Conservation (phyloP, 805 yeast species). For the Maudiozyma barnettii region DNA sequence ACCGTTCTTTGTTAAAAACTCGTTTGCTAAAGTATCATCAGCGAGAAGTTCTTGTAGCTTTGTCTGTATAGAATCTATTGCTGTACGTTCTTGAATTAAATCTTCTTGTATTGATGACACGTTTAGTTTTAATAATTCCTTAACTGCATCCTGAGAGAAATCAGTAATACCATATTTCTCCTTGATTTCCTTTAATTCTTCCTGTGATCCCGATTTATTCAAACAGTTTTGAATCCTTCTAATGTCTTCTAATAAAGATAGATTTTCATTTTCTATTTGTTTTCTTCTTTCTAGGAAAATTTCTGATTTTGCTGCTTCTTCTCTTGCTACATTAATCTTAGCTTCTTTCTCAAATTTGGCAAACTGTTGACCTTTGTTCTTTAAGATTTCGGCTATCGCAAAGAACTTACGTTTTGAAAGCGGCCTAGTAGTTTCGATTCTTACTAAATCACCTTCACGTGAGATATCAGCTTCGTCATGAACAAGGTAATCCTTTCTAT, state of each 20-base stretch:
- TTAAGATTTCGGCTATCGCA: constrained; percentile 86
- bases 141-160: constrained; percentile 38
- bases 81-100: constrained; percentile 19
- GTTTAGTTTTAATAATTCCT: constrained; percentile 33
- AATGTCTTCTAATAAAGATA: constrained; percentile 24
- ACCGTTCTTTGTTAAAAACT: constrained; percentile 29
- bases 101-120: constrained; percentile 24
- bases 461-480: constrained; percentile 91
- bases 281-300: constrained; percentile 46
- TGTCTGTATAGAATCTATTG: constrained; percentile 31
- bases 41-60: constrained; percentile 30
- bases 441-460: constrained; percentile 90
- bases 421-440: constrained; percentile 85
- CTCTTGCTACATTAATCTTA: constrained; percentile 51
- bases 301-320: constrained; percentile 49
- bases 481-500: constrained; percentile 75
- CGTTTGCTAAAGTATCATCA: constrained; percentile 30
- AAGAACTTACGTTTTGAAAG: constrained; percentile 72
- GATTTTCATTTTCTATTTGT: constrained; percentile 22
- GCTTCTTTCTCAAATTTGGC: constrained; percentile 70
- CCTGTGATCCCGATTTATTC: constrained; percentile 29
- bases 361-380: constrained; percentile 85
- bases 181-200: constrained; percentile 33
- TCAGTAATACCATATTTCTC: constrained; percentile 37
- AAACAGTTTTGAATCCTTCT: constrained; percentile 23